Conservation (phyloP, 2,329 filamentous ascomycete genomes). For the Ceratocystiopsis brevicomis region DNA sequence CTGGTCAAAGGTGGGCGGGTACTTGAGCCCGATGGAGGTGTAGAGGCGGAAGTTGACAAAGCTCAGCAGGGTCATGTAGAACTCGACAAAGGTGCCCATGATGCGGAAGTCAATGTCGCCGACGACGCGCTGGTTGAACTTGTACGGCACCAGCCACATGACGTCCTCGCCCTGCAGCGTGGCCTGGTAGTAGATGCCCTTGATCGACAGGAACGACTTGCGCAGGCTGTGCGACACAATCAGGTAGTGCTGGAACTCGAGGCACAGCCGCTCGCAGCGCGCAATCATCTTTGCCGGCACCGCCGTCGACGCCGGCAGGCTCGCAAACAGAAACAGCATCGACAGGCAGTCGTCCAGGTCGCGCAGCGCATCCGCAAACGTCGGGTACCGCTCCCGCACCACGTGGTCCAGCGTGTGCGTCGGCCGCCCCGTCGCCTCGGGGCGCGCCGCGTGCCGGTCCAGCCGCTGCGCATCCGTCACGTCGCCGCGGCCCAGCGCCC, state of each 20-base stretch:
- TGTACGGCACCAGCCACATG: slow-evolving; percentile 92
- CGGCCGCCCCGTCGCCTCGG: slow-evolving; percentile 81
- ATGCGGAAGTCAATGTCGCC: slow-evolving; percentile 95
- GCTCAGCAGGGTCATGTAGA: slow-evolving; percentile 88
- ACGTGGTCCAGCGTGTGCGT: slow-evolving; percentile 88
- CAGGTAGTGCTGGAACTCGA: slow-evolving; percentile 96
- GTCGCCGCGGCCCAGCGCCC: slow-evolving; percentile 80
- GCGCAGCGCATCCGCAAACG: slow-evolving; percentile 81
- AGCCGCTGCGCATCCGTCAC: slow-evolving; percentile 71
- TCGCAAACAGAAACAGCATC: slow-evolving; percentile 94
- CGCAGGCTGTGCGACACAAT: slow-evolving; percentile 80
- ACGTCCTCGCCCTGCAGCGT: slow-evolving; percentile 95
- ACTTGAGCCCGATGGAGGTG: slow-evolving; percentile 76
- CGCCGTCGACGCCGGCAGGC: slow-evolving; percentile 72
- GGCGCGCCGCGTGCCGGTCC: slow-evolving; percentile 66
- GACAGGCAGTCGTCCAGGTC: slow-evolving; percentile 94
- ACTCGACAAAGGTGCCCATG: slow-evolving; percentile 98
- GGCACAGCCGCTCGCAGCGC: slow-evolving; percentile 76
- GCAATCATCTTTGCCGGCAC: slow-evolving; percentile 93
- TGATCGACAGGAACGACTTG: slow-evolving; percentile 95
- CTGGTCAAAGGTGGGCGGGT: slow-evolving; percentile 84
- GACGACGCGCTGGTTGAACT: slow-evolving; percentile 87
- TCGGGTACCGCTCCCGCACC: slow-evolving; percentile 94
- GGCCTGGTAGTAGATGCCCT: slow-evolving; percentile 98
- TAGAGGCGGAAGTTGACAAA: slow-evolving; percentile 95